A percentile compares a stretch with the other conserved stretches of the same genome.
These are phyloP conservation scores for Dactylonectria estremocensis DNA, from an alignment of 2,329 filamentous ascomycete species.

Conservation along the genomic window DNA sequence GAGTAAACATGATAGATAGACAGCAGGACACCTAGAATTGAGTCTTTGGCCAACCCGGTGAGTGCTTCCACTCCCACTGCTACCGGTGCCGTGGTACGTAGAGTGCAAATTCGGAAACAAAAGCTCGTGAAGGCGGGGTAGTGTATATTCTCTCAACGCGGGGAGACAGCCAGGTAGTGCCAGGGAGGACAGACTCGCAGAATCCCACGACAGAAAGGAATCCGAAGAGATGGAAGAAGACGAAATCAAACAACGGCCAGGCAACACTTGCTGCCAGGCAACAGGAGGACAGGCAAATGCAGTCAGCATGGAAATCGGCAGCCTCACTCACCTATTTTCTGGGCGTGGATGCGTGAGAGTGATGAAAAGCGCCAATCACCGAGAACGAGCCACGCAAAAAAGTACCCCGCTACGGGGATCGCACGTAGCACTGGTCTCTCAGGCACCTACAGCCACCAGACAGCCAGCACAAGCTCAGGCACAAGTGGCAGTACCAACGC, in stretches of 20 bases:
- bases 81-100: background rate
- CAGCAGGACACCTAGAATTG: constrained; percentile 6
- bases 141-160: constrained; percentile 26
- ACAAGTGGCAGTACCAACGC: constrained; percentile 9
- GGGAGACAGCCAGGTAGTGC: constrained; percentile 24
- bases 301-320: constrained; percentile 42
- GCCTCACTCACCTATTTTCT: constrained; percentile 47
- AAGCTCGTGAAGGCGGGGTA: constrained; percentile 33
- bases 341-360: constrained; percentile 43
- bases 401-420: constrained; percentile 45
- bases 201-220: constrained; percentile 28
- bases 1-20: constrained; percentile 12
- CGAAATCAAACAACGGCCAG: constrained; percentile 13
- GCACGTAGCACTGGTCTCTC: constrained; percentile 3
- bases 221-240: constrained; percentile 7
- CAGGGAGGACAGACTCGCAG: constrained; percentile 22
- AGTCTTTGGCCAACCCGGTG: constrained; percentile 6
- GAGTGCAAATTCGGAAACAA: constrained; percentile 2
- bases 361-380: constrained; percentile 46
- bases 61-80: background rate
- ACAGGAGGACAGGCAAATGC: constrained; percentile 31
- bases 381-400: constrained; percentile 39
- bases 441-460: background rate
- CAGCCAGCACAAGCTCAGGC: constrained; percentile 15
- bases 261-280: constrained; percentile 37